Evolutionary conservation across 1,284 basidiomycete genomes (phyloP).

Genomic region (Ceratobasidium sp.): DNA sequence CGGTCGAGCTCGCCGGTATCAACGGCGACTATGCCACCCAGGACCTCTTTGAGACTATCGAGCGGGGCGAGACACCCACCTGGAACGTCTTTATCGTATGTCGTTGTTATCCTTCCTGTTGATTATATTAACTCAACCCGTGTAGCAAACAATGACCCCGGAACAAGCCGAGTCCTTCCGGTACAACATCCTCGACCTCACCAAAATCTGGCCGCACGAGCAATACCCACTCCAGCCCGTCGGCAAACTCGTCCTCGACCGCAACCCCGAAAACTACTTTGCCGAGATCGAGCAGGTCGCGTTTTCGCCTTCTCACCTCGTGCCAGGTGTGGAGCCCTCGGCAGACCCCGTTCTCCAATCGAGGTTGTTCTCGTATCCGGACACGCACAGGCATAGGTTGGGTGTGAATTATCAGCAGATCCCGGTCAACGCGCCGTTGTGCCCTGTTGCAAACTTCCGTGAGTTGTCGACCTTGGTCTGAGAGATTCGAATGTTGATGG

Average conservation of each 20-base stretch:
- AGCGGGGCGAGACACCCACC: slow-evolving; percentile 77
- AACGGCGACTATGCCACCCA: slow-evolving; percentile 88
- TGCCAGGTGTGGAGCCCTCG: slow-evolving; percentile 89
- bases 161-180: slow-evolving; percentile 91
- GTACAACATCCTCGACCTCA: slow-evolving; percentile 90
- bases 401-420: slow-evolving; percentile 90
- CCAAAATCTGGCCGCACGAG: slow-evolving; percentile 87
- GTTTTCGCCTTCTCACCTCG: slow-evolving; percentile 86
- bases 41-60: slow-evolving; percentile 83
- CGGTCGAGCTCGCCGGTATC: slow-evolving; percentile 70
- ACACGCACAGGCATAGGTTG: slow-evolving; percentile 88
- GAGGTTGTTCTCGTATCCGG: slow-evolving; percentile 95
- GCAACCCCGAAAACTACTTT: slow-evolving; percentile 88
- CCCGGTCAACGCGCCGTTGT: slow-evolving; percentile 86
- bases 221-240: slow-evolving; percentile 89
- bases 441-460: slow-evolving; percentile 85
- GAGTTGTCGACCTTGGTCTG: slow-evolving; percentile 36
- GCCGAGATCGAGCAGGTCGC: slow-evolving; percentile 77
- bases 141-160: slow-evolving; percentile 88
- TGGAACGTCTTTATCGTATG: slow-evolving; percentile 83
- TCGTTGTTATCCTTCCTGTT: slow-evolving; percentile 38
- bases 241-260: slow-evolving; percentile 88
- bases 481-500: not conserved
- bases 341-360: slow-evolving; percentile 93
- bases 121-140: not conserved